Evolutionary conservation across 129 eudicot genomes (phyloP).

Genomic region (Tagetes erecta): DNA sequence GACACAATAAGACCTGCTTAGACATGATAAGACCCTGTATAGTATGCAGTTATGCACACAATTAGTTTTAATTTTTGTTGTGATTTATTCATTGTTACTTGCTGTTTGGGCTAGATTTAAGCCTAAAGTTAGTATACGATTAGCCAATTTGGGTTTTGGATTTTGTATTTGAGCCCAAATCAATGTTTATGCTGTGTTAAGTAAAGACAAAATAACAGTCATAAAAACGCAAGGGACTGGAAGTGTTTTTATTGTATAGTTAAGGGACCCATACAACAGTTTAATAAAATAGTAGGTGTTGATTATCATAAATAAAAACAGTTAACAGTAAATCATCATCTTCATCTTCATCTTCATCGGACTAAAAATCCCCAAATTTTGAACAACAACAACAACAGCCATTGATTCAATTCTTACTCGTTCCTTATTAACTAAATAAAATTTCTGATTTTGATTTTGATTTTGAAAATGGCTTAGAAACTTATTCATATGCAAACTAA

Average conservation of each 20-base stretch:
- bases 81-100: too few relatives aligned
- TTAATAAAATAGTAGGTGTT: constrained; percentile 23
- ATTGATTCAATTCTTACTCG: background rate
- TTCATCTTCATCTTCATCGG: constrained; percentile 15
- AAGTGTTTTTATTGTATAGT: background rate
- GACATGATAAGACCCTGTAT: too few relatives aligned
- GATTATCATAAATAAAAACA: constrained; percentile 19
- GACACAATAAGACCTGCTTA: too few relatives aligned
- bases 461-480: background rate
- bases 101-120: too few relatives aligned
- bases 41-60: too few relatives aligned
- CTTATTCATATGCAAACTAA: constrained; percentile 20
- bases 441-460: background rate
- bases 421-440: constrained; percentile 4
- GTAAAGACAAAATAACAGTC: background rate
- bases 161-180: too few relatives aligned
- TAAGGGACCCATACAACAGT: constrained; percentile 2
- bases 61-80: too few relatives aligned
- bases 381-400: background rate
- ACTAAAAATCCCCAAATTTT: background rate
- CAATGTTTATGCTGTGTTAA: too few relatives aligned
- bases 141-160: too few relatives aligned
- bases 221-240: background rate
- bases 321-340: constrained; percentile 32
- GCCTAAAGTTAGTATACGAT: too few relatives aligned